Evolutionary conservation across 306 rosid genomes (phyloP), one percentile per base, ranked within the genome.

Genomic region (Inga oerstediana): DNA sequence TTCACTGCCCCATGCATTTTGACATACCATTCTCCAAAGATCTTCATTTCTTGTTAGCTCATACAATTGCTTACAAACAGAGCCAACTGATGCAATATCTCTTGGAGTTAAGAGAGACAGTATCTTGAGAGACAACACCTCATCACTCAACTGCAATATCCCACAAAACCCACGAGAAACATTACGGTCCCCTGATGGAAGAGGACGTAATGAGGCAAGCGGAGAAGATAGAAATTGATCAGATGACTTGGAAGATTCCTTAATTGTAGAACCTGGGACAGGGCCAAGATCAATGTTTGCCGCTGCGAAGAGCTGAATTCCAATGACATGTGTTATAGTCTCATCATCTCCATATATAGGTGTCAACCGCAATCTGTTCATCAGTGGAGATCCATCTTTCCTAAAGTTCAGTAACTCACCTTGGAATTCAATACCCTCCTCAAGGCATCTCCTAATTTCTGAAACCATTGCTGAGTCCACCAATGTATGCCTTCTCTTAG

Each of bases 1-100:
- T 84, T 94, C 98, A 74, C 91, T 87, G 54, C 98, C 98, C 98
- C 98, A 94, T n/a, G 97, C 97, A 87, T 94, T 94, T 82, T 91
- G 97, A 87, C 98, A 94, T 41, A 94, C 98, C 92, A 87, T 88
- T 79, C 94, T 89, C 98, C 98, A 94, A 24, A 94, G 92, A 73
- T 91, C 94, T 86, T 94, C 98, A 76, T 88, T 92, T 82, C 86
- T 88, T 44, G 97, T 88, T 80, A 90, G 82, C 82, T 89, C 98
- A 78, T 90, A 94, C 43, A 90, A 80, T 75, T 76, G 83, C 78
- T 89, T 86, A 82, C 88, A 86, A 44, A 94, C 98, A 46, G 98
- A 94, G 19, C 98, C 90, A 65, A 94, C 89, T 8, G 97, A 94
- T 32, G 94, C 98, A 80, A 94, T 94, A 75, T 94, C 98, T 88